Percentiles rank a stretch among this genome's conserved stretches.
Conservation (phyloP, 768 basidiomycete species). For the Russula sp. region DNA sequence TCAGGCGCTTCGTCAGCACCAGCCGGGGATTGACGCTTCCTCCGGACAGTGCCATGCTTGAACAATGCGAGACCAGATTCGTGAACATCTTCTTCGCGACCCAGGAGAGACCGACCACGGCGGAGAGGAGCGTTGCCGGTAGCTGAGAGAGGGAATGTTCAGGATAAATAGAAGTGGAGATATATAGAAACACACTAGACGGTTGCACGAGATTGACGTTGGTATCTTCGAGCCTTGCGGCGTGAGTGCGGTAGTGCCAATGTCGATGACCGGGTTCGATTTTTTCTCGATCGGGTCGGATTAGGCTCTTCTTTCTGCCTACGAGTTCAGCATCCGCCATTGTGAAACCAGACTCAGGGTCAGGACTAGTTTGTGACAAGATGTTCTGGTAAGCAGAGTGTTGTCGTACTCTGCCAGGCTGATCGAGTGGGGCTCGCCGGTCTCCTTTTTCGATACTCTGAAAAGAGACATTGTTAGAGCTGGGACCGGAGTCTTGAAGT, state of each 20-base stretch:
- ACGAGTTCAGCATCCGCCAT: slow-evolving; percentile 45
- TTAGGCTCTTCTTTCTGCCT: slow-evolving; percentile 83
- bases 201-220: slow-evolving; percentile 66
- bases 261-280: slow-evolving; percentile 91
- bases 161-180: slow-evolving; percentile 18
- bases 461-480: slow-evolving; percentile 51
- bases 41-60: slow-evolving; percentile 75
- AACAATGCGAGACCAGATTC: slow-evolving; percentile 92
- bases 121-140: slow-evolving; percentile 79
- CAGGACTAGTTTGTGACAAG: slow-evolving; percentile 33
- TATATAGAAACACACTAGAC: slow-evolving; percentile 55
- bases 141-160: slow-evolving; percentile 31
- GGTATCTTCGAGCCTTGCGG: slow-evolving; percentile 68
- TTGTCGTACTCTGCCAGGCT: slow-evolving; percentile 41
- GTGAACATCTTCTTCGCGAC: slow-evolving; percentile 80
- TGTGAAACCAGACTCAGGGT: slow-evolving; percentile 27
- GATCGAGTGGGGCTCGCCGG: slow-evolving; percentile 50
- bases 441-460: slow-evolving; percentile 64
- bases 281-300: slow-evolving; percentile 90
- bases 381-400: slow-evolving; percentile 40
- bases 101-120: slow-evolving; percentile 85
- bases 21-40: slow-evolving; percentile 49
- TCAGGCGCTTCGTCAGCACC: slow-evolving; percentile 32
- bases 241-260: slow-evolving; percentile 90
- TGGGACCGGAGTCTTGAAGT: slow-evolving; percentile 7